Evolutionary conservation across 1,284 basidiomycete species (phyloP).

Genomic region (Marasmius oreades): DNA sequence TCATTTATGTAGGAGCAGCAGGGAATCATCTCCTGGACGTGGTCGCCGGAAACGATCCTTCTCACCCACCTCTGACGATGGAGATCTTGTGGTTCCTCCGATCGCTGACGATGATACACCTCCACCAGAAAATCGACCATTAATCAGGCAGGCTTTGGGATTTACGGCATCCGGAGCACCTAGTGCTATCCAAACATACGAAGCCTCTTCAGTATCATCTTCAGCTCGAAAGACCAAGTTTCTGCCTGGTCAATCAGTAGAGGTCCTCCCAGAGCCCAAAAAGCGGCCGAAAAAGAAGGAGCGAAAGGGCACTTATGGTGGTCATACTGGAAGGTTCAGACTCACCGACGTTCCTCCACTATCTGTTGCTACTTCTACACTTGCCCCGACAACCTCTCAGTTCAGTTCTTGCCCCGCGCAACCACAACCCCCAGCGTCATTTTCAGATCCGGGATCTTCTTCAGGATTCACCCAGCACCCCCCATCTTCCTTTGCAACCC

Average conservation of each 20-base stretch:
- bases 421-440: background rate
- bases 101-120: conserved; percentile 41
- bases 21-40: conserved; percentile 47
- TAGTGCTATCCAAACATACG: conserved; percentile 38
- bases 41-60: conserved; percentile 45
- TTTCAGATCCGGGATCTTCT: background rate
- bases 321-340: conserved; percentile 12
- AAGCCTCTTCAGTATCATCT: conserved; percentile 30
- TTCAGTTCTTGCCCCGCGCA: background rate
- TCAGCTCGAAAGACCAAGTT: conserved; percentile 29
- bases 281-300: conserved; percentile 23
- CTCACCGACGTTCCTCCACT: background rate
- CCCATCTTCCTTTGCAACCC: background rate
- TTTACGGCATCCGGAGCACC: conserved; percentile 30
- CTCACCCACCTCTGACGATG: conserved; percentile 51
- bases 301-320: conserved; percentile 9
- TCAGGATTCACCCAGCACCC: background rate
- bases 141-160: conserved; percentile 54
- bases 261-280: conserved; percentile 23
- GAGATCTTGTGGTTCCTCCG: conserved; percentile 32
- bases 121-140: conserved; percentile 41
- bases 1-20: conserved; percentile 41
- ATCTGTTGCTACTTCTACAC: background rate
- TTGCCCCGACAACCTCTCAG: background rate
- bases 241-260: conserved; percentile 45